Evolutionary conservation across 768 basidiomycete species (phyloP).

Genomic region (Psilocybe tampanensis): DNA sequence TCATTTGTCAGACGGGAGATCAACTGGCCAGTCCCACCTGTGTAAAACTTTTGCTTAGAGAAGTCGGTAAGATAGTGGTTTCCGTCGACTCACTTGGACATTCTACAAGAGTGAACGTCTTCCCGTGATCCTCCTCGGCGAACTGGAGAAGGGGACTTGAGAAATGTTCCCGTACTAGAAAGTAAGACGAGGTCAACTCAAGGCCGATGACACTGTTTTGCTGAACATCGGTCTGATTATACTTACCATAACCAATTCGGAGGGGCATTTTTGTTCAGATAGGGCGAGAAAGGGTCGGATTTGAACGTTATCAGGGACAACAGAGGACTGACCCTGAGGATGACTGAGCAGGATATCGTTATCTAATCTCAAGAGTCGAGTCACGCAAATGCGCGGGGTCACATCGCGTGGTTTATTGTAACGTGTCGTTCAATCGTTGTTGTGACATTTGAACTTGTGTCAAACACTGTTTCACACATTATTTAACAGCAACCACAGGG

Average conservation of each 20-base stretch:
- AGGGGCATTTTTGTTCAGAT: slow-evolving; percentile 19
- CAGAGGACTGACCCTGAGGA: too few relatives aligned
- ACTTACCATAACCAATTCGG: slow-evolving; percentile 48
- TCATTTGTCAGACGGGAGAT: slow-evolving; percentile 74
- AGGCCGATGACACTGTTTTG: neutral
- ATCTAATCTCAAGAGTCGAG: slow-evolving; percentile 9
- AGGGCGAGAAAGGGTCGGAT: neutral
- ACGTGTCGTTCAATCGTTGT: neutral
- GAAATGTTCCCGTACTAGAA: slow-evolving; percentile 85
- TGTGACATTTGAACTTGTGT: neutral
- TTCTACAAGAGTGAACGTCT: slow-evolving; percentile 83
- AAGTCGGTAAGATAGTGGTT: neutral
- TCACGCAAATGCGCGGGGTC: slow-evolving; percentile 1
- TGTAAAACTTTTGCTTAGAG: neutral
- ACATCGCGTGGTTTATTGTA: slow-evolving; percentile 6
- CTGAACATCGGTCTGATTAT: neutral
- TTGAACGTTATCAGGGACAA: too few relatives aligned
- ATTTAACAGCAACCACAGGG: too few relatives aligned
- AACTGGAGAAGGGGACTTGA: slow-evolving; percentile 91
- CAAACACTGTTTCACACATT: too few relatives aligned
- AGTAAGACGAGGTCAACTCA: neutral
- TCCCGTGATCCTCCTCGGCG: slow-evolving; percentile 63
- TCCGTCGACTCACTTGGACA: slow-evolving; percentile 68
- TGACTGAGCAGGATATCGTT: too few relatives aligned
- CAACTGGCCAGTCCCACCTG: slow-evolving; percentile 86